These are phyloP conservation scores for Pythium aquatile DNA, from an alignment of 352 stramenopile genomes.

Conservation along the genomic window DNA sequence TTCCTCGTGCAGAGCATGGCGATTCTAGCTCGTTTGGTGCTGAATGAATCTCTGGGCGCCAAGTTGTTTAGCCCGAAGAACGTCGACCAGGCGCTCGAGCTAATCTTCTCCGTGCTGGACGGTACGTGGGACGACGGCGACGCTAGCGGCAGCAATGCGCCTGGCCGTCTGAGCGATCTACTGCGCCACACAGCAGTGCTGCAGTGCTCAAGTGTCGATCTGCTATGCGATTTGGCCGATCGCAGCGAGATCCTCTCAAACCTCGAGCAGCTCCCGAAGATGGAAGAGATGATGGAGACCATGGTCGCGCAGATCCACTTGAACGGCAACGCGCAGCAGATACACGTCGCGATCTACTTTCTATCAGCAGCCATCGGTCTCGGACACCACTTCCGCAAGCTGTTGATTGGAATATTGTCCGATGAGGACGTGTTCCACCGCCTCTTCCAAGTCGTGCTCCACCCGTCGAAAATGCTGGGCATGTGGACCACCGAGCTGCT, in stretches of 20 bases:
- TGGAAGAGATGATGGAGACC: constrained; percentile 47
- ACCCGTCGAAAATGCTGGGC: constrained; percentile 64
- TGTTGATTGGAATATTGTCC: constrained; percentile 44
- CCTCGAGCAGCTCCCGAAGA: constrained; percentile 53
- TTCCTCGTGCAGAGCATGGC: constrained; percentile 78
- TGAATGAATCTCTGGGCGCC: constrained; percentile 66
- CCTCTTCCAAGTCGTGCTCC: constrained; percentile 63
- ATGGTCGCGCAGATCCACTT: constrained; percentile 63
- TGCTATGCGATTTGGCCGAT: constrained; percentile 64
- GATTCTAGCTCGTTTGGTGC: constrained; percentile 70
- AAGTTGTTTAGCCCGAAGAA: constrained; percentile 86
- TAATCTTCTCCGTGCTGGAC: constrained; percentile 72
- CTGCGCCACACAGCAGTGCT: constrained; percentile 34
- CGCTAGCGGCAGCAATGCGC: constrained; percentile 24
- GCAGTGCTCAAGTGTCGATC: constrained; percentile 59
- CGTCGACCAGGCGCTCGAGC: constrained; percentile 64
- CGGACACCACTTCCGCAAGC: constrained; percentile 61
- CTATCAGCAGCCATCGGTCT: constrained; percentile 50
- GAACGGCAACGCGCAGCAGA: constrained; percentile 59
- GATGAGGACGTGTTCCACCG: constrained; percentile 65
- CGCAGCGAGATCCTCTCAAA: constrained; percentile 50
- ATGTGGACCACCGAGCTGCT: constrained; percentile 52
- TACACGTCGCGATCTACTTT: constrained; percentile 62
- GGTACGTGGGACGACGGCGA: constrained; percentile 45
- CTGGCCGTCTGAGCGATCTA: constrained; percentile 19